Evolutionary conservation across 345 rosid species (phyloP), one percentile per base, ranked within the genome.

Genomic region (Eucalyptus urophylla): DNA sequence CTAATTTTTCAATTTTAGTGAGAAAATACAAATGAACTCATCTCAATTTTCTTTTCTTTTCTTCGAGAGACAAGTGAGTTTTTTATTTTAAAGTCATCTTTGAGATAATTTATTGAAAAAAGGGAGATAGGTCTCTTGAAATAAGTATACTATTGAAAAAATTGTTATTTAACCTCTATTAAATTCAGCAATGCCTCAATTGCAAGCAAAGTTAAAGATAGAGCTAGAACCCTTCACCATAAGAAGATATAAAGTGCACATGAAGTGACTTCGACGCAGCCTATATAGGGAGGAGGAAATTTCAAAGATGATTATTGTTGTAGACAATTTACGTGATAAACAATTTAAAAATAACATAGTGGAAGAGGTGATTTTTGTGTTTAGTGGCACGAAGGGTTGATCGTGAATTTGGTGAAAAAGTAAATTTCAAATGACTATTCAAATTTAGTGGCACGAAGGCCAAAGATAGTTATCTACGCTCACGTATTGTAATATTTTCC

Each of bases 291-390:
- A 69, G 16, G 16, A 33, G 4, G 81, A 72, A 72, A 19, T 21
- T 8, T 33, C 80, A 69, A 10, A 31, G 24, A 0, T 17, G 24
- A 1, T 31, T 69, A 16, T 17, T 3, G 21, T 17, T 8, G 17
- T 69, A 1, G 33, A 69, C 2, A 69, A 1, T 31, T 33, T 69
- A 69, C 2, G 0, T 6, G 7, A 33, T 4, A 9, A 2, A 9
- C 0, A 33, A 6, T 5, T 17, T 17, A 0, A 17, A 17, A 17
- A 69, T 69, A 1, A 8, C 7, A 0, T 5, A 6, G 33, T 12
- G 2, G 4, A 33, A 33, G 7, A 17, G 0, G 4, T 0, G 8
- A 72, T 10, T 11, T 19, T 33, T 9, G 45, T 33, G 45, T 33
- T 10, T 2, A 6, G 0, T 5, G 45, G 3, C 8, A 5, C 1